A percentile compares a stretch with the other conserved stretches of the same genome.
phyloP scores from a whole-genome alignment of 768 basidiomycete genomes.

The Termitomyces sp. region DNA sequence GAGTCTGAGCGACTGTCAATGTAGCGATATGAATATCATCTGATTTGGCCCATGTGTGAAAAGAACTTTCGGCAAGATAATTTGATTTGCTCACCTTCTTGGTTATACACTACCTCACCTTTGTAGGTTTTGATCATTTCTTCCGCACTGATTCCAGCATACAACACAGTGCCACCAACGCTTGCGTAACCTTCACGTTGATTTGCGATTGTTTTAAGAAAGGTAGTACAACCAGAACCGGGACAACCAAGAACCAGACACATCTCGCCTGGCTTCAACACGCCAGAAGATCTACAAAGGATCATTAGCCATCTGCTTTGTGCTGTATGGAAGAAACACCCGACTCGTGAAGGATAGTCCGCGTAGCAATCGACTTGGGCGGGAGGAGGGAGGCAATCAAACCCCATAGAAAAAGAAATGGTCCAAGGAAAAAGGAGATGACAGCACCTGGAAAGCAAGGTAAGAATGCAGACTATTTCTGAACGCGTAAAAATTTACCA shows the following conservation, averaged over 20 bases:
- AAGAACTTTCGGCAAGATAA: neutral
- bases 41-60: constrained; percentile 16
- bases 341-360: constrained; percentile 58
- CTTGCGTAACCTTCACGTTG: constrained; percentile 56
- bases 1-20: constrained; percentile 72
- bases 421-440: constrained; percentile 45
- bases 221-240: constrained; percentile 80
- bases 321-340: constrained; percentile 1
- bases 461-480: neutral
- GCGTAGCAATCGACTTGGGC: constrained; percentile 31
- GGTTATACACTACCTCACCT: constrained; percentile 77
- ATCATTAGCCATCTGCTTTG: neutral
- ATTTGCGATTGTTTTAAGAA: constrained; percentile 81
- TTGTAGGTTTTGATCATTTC: constrained; percentile 76
- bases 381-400: constrained; percentile 34
- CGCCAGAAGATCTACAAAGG: constrained; percentile 50
- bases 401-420: constrained; percentile 42
- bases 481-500: constrained; percentile 29
- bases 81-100: constrained; percentile 44
- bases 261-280: constrained; percentile 80
- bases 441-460: constrained; percentile 36
- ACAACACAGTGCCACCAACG: constrained; percentile 69
- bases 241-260: constrained; percentile 81
- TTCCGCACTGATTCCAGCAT: constrained; percentile 70
- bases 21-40: constrained; percentile 83